phyloP scores from a whole-genome alignment of 495 filamentous ascomycete species.

The Xylaria longipes region DNA sequence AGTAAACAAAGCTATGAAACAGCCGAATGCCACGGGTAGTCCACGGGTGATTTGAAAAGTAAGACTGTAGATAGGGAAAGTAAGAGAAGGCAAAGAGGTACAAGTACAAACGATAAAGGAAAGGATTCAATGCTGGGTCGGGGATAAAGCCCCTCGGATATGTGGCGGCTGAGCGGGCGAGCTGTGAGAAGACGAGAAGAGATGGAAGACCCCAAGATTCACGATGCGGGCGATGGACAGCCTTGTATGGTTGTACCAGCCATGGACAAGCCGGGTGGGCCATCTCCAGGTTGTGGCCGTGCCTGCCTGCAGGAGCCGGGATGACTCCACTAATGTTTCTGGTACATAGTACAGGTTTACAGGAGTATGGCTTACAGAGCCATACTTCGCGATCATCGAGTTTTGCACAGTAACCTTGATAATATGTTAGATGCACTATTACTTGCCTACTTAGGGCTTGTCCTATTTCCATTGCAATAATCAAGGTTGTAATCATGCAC shows the following conservation, averaged over 20 bases:
- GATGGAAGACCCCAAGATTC: constrained; percentile 8
- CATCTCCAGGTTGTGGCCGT: not conserved
- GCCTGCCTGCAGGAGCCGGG: not conserved
- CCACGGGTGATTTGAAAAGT: constrained; percentile 7
- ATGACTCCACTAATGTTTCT: too few relatives aligned
- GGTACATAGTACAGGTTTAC: not conserved
- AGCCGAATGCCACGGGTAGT: not conserved
- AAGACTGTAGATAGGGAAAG: constrained; percentile 1
- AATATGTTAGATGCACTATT: not conserved
- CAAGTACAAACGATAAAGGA: not conserved
- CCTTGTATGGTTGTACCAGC: constrained; percentile 4
- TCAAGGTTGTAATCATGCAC: not conserved
- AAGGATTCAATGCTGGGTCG: constrained; percentile 7
- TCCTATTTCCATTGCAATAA: not conserved
- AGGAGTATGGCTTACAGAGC: not conserved
- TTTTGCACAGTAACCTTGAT: not conserved
- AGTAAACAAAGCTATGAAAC: constrained; percentile 13
- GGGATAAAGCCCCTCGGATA: constrained; percentile 3
- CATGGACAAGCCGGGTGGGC: not conserved
- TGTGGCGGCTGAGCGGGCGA: not conserved
- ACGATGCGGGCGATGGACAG: not conserved
- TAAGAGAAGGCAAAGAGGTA: not conserved
- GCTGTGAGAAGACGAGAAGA: constrained; percentile 15
- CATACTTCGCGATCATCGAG: not conserved
- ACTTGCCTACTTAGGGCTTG: not conserved